These are phyloP conservation scores for Dictyostelium capitatum DNA, from an alignment of 78 protist genomes.

Conservation along the genomic window DNA sequence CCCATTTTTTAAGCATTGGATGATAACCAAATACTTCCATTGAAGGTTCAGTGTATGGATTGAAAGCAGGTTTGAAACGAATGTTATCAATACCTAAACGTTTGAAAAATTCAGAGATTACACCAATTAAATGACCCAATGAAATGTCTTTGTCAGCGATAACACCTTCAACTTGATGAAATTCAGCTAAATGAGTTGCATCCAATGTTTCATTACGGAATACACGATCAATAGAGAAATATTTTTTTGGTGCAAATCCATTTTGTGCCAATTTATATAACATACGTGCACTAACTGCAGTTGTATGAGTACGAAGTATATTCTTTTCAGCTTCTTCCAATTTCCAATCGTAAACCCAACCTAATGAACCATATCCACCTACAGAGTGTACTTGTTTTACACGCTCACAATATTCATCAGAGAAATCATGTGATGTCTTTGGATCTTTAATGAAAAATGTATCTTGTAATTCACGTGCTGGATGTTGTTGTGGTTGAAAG, in stretches of 20 bases:
- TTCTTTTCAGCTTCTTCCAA: slow-evolving; percentile 95
- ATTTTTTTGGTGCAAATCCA: slow-evolving; percentile 91
- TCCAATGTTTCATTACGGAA: slow-evolving; percentile 99
- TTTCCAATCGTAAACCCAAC: slow-evolving; percentile 97
- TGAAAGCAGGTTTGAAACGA: slow-evolving; percentile 98
- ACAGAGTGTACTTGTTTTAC: slow-evolving; percentile 94
- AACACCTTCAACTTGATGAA: slow-evolving; percentile 99
- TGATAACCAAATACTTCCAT: slow-evolving; percentile 98
- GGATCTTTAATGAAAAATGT: slow-evolving; percentile 97
- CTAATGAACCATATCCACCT: slow-evolving; percentile 95
- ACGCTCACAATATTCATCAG: slow-evolving; percentile 94
- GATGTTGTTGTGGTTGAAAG: slow-evolving; percentile 99
- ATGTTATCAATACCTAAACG: slow-evolving; percentile 91
- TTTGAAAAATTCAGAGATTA: slow-evolving; percentile 95
- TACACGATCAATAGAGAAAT: slow-evolving; percentile 99
- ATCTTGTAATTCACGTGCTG: slow-evolving; percentile 99
- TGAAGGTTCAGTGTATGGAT: slow-evolving; percentile 99
- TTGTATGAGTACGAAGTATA: slow-evolving; percentile 99
- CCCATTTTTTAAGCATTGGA: slow-evolving; percentile 81
- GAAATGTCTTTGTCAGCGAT: slow-evolving; percentile 95
- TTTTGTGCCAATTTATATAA: slow-evolving; percentile 91
- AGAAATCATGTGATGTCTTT: slow-evolving; percentile 74
- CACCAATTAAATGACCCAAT: slow-evolving; percentile 96
- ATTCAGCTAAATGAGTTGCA: slow-evolving; percentile 99
- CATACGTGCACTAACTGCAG: slow-evolving; percentile 98